phyloP scores from a whole-genome alignment of 2,329 filamentous ascomycete genomes.

The Clarireedia sp. region DNA sequence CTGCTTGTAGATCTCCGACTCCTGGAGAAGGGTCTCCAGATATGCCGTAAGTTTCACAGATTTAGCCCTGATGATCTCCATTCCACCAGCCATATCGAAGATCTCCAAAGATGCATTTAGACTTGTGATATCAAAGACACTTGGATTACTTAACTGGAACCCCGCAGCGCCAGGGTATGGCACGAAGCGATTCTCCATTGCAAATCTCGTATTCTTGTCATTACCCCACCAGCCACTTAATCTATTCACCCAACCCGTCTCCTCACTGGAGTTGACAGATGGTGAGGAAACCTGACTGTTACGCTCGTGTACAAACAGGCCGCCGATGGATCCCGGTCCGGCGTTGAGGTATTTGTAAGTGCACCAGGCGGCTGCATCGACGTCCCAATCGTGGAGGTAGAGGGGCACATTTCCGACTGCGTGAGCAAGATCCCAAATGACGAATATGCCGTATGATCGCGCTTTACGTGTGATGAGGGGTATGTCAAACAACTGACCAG shows the following conservation, averaged over 20 bases:
- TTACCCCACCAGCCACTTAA: conserved; percentile 79
- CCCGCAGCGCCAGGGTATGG: conserved; percentile 67
- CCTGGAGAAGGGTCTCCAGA: conserved; percentile 51
- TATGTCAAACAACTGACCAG: conserved; percentile 70
- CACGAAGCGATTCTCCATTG: conserved; percentile 68
- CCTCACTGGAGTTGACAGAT: conserved; percentile 16
- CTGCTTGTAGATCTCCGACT: conserved; percentile 27
- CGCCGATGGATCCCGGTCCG: conserved; percentile 67
- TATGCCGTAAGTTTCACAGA: conserved; percentile 61
- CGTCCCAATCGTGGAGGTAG: conserved; percentile 66
- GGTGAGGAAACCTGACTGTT: conserved; percentile 18
- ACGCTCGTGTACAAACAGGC: conserved; percentile 63
- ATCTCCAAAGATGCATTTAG: conserved; percentile 61
- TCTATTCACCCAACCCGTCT: conserved; percentile 40
- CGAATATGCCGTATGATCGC: conserved; percentile 55
- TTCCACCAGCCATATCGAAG: conserved; percentile 57
- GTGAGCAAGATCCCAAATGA: conserved; percentile 77
- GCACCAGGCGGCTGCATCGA: conserved; percentile 74
- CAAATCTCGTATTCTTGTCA: conserved; percentile 59
- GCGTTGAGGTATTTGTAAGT: conserved; percentile 78
- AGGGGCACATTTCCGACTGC: conserved; percentile 70
- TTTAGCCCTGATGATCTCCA: conserved; percentile 55
- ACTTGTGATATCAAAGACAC: conserved; percentile 64
- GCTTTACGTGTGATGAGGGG: conserved; percentile 63
- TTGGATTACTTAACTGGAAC: conserved; percentile 71